A percentile compares a stretch with the other conserved stretches of the same genome.
These are phyloP conservation scores for Adansonia grandidieri DNA, from an alignment of 441 rosid genomes.

Conservation along the genomic window DNA sequence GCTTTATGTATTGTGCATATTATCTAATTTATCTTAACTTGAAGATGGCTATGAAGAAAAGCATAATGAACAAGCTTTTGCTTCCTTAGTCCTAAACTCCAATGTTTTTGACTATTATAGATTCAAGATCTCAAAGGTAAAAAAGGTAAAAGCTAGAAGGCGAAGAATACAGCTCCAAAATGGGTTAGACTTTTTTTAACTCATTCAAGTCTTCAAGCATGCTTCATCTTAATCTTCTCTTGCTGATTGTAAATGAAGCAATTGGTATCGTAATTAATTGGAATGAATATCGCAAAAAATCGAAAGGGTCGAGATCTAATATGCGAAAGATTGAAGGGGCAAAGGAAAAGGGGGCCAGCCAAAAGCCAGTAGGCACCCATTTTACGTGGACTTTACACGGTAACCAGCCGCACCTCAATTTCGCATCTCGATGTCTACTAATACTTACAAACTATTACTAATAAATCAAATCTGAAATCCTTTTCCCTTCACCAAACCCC, in stretches of 20 bases:
- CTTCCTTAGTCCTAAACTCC: neutral
- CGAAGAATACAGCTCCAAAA: neutral
- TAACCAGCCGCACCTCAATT: conserved; percentile 8
- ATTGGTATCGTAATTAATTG: no score
- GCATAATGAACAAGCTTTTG: neutral
- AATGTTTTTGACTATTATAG: neutral
- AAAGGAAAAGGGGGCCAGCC: neutral
- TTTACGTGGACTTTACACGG: neutral
- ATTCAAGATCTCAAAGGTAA: neutral
- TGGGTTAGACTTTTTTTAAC: neutral
- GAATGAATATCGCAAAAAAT: no score
- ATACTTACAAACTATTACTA: neutral
- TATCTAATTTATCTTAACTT: neutral
- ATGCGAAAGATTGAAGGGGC: no score
- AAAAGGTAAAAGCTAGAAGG: neutral
- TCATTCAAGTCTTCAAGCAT: neutral
- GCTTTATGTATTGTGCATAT: neutral
- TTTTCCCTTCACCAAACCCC: neutral
- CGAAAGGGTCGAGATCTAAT: no score
- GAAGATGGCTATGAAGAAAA: neutral
- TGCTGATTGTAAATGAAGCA: no score
- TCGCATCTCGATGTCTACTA: conserved; percentile 26
- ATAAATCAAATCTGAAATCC: conserved; percentile 4
- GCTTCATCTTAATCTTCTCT: no score
- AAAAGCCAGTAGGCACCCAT: no score